A percentile compares a stretch with the other conserved stretches of the same genome.
Conservation (phyloP, 1,139 yeast species). For the Yamadazyma kanchanaburiensis region DNA sequence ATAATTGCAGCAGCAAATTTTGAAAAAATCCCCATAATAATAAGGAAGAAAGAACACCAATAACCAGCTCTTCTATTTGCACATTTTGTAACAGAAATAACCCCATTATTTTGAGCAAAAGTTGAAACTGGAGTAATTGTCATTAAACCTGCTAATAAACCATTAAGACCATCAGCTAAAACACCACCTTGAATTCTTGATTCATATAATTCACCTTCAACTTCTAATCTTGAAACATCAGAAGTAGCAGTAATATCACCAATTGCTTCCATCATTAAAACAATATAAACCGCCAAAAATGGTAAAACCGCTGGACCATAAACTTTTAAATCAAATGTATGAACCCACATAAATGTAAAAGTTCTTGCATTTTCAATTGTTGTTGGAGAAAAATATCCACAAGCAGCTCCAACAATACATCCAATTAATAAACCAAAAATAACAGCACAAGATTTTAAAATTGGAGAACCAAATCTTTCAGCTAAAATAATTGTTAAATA, state of each 20-base stretch:
- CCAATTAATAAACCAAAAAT: conserved; percentile 80
- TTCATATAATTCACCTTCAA: conserved; percentile 77
- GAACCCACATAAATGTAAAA: conserved; percentile 82
- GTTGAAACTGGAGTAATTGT: conserved; percentile 83
- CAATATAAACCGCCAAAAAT: conserved; percentile 74
- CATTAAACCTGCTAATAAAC: conserved; percentile 68
- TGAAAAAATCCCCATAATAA: conserved; percentile 82
- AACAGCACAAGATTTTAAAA: conserved; percentile 90
- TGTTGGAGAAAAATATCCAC: conserved; percentile 68
- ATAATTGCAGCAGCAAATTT: conserved; percentile 89
- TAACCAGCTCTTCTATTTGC: conserved; percentile 84
- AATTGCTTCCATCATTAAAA: conserved; percentile 84
- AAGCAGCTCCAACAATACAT: conserved; percentile 87
- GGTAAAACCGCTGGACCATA: conserved; percentile 87
- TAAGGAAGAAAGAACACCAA: conserved; percentile 81
- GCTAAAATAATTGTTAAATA: conserved; percentile 67
- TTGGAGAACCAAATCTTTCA: conserved; percentile 91
- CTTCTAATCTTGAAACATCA: conserved; percentile 81
- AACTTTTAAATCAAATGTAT: conserved; percentile 68
- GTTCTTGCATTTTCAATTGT: conserved; percentile 70
- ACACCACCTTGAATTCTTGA: conserved; percentile 90
- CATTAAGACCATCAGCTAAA: conserved; percentile 74
- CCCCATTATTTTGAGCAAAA: conserved; percentile 94
- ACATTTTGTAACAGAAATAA: conserved; percentile 84
- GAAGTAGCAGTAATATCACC: conserved; percentile 93